These are phyloP conservation scores for Talaromyces adpressus DNA, from an alignment of 495 filamentous ascomycete species.

Conservation along the genomic window DNA sequence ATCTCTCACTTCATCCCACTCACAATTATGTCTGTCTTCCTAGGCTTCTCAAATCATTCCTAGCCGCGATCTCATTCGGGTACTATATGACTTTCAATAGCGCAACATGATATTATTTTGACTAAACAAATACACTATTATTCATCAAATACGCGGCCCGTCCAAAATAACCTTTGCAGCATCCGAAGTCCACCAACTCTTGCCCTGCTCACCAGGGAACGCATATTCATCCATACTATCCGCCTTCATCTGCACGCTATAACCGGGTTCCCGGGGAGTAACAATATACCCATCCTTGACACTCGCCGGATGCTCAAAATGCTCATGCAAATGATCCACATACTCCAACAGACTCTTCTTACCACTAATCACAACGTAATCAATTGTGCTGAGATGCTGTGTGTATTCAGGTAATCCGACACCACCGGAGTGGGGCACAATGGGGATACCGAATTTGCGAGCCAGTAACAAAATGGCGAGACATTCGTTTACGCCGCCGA, in stretches of 20 bases:
- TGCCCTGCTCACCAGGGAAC: conserved; percentile 68
- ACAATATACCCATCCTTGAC: conserved; percentile 84
- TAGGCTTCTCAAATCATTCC: too few relatives aligned
- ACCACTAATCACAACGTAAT: conserved; percentile 83
- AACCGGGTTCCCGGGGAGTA: conserved; percentile 75
- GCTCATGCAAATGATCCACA: conserved; percentile 90
- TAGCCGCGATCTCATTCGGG: too few relatives aligned
- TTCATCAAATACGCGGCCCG: conserved; percentile 28
- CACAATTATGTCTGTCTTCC: too few relatives aligned
- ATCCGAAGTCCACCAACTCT: conserved; percentile 75
- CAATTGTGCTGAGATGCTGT: conserved; percentile 87
- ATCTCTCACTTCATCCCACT: too few relatives aligned
- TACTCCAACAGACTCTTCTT: conserved; percentile 81
- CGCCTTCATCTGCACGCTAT: conserved; percentile 88
- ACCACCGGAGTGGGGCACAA: conserved; percentile 84
- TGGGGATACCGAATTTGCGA: conserved; percentile 73
- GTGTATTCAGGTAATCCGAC: conserved; percentile 93
- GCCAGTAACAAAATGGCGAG: conserved; percentile 87
- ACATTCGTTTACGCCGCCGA: conserved; percentile 90
- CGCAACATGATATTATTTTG: neutral
- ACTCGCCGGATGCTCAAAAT: conserved; percentile 74
- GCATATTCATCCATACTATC: conserved; percentile 74
- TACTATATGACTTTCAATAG: too few relatives aligned
- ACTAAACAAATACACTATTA: neutral
- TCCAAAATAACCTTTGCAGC: conserved; percentile 62